These are phyloP conservation scores for Phytophthora rubi DNA, from an alignment of 352 stramenopile genomes.

Conservation along the genomic window DNA sequence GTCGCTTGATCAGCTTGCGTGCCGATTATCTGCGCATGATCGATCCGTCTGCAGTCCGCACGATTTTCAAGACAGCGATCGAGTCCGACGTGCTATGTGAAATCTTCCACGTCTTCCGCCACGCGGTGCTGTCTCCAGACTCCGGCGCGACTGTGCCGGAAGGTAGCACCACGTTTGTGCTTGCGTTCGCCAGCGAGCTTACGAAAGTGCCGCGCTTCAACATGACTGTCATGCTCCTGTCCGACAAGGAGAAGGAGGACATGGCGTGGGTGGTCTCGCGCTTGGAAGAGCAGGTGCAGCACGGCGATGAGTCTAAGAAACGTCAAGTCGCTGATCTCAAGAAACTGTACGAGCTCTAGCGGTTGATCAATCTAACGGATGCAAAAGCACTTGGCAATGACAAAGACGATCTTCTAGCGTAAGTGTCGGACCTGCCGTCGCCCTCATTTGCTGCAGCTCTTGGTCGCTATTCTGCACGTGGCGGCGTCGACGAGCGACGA, in stretches of 20 bases:
- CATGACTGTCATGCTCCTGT: conserved; percentile 87
- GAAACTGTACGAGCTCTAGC: conserved; percentile 45
- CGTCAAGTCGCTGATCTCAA: conserved; percentile 38
- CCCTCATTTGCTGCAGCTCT: conserved; percentile 84
- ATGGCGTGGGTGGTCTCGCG: conserved; percentile 51
- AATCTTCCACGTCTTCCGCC: conserved; percentile 55
- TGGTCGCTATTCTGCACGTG: conserved; percentile 86
- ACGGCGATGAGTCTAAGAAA: neutral
- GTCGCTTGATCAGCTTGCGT: conserved; percentile 47
- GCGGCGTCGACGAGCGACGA: conserved; percentile 76
- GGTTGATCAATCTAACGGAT: conserved; percentile 12
- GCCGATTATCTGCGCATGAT: conserved; percentile 61
- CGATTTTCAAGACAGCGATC: conserved; percentile 78
- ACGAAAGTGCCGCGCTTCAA: conserved; percentile 70
- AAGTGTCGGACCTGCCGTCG: neutral
- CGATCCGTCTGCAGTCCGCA: conserved; percentile 34
- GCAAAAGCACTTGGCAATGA: conserved; percentile 11
- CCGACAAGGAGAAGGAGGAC: conserved; percentile 62
- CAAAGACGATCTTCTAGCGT: neutral
- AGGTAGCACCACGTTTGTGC: conserved; percentile 30
- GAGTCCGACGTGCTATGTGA: conserved; percentile 82
- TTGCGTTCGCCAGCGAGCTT: conserved; percentile 49
- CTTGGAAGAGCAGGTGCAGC: conserved; percentile 17
- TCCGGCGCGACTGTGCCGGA: neutral
- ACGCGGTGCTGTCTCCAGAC: conserved; percentile 21